Base-by-base conservation (phyloP, 352 stramenopile genomes). In the Phytophthora foliorum region DNA sequence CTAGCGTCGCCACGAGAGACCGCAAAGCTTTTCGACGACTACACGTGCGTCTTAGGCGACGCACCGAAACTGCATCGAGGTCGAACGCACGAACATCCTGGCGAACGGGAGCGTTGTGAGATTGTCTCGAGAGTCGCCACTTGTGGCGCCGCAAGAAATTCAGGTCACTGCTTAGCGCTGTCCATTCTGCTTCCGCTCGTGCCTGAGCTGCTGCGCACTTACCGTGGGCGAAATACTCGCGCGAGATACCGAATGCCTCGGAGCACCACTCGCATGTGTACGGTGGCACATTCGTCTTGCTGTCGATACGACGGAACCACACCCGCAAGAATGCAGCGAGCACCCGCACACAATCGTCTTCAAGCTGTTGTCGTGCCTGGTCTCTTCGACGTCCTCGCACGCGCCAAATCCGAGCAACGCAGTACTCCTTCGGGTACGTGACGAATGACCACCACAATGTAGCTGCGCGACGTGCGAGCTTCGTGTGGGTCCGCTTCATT, bases 261-360 rank as follows among this genome's bases (percentile, higher is more conserved):
- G 36, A 57, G 22, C 76, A 81, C 72, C 69, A 77, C 22, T 69
- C 45, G n/a, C 72, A 81, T 19, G 56, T 44, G 32, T 72, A 77
- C 31, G 55, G 63, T n/a, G 76, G 75, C 16, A 34, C 21, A 22
- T 77, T 72, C 14, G 36, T 29, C 25, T 55, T 48, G 27, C 49
- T 51, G 29, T 70, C 58, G 14, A 63, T 48, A 10, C 27, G 58
- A 36, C 69, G 72, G 44, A 79, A 84, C 50, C 67, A 61, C 16
- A 64, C 62, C 2, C 72, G 57, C 38, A 80, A 54, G 32, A 68
- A 67, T 27, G 36, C 36, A 13, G 45, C 49, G 6, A 74, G 19
- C 13, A 75, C 42, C 13, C 69, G 76, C 2, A 50, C 45, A 31
- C 69, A 60, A 14, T 64, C 57, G n/a, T 73, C 44, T 22, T 67